Percentiles rank a stretch among this genome's conserved stretches.
These are phyloP conservation scores for Blastomyces parvus DNA, from an alignment of 2,329 filamentous ascomycete genomes.

Conservation along the genomic window DNA sequence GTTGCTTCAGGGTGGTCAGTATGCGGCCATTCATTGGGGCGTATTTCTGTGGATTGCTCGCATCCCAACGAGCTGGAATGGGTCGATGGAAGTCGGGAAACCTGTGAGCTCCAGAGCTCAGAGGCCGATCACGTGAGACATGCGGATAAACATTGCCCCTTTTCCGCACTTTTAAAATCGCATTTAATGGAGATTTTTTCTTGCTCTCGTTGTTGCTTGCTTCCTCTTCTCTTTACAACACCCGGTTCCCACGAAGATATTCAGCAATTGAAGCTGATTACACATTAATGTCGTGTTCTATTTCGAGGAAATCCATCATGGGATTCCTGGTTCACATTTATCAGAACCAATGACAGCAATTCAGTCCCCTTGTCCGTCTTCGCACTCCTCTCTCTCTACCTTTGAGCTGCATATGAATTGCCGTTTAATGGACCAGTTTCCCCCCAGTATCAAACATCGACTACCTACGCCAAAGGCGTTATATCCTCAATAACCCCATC, in stretches of 20 bases:
- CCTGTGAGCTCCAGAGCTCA: background rate
- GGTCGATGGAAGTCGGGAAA: background rate
- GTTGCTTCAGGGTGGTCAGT: background rate
- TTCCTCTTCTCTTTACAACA: background rate
- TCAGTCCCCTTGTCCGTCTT: background rate
- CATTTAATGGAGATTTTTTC: background rate
- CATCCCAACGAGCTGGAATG: slow-evolving; percentile 13
- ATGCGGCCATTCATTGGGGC: background rate
- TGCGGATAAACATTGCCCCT: background rate
- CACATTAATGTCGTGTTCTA: background rate
- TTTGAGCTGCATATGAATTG: background rate
- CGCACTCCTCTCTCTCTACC: background rate
- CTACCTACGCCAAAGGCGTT: background rate
- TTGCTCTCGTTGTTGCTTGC: background rate
- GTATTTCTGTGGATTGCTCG: background rate
- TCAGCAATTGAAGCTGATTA: background rate
- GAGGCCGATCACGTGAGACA: background rate
- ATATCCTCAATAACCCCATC: background rate
- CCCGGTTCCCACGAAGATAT: no score
- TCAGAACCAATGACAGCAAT: background rate
- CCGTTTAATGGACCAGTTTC: background rate
- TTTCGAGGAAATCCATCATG: background rate
- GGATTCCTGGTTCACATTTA: background rate
- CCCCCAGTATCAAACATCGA: background rate
- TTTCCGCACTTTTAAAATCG: background rate